Evolutionary conservation across 495 filamentous ascomycete species (phyloP), one percentile per base, ranked within the genome.

Genomic region (Hamigera avellanea): DNA sequence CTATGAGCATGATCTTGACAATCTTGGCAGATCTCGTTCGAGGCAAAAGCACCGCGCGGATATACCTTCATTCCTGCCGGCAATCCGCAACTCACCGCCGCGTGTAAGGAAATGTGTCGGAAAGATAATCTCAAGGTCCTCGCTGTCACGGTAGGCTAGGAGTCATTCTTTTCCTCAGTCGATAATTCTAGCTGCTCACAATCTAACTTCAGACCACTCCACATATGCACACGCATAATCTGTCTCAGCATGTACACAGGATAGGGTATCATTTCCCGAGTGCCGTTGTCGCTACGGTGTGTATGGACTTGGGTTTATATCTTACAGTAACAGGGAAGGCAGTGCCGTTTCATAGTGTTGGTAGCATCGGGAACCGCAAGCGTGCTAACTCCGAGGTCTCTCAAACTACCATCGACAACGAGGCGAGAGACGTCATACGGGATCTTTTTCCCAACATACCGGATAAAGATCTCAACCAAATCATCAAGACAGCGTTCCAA

Each of bases 361-460:
- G 45, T 9, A 34, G 26, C 25, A 26, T 33, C 7, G 34, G 40
- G 16, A 33, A 33, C 16, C 40, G 15, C 14, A 41, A 42, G 30
- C 45, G 37, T 14, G 44, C 40, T 42, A 49, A 53, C 17, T 49
- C 56, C 7, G 57, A 64, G 12, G 44, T 43, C 15, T 58, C 57
- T 39, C 83, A 83, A 50, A 65, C 66, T 13, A 76, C 76, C 26
- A 78, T 86, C 41, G 77, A 83, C 45, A 71, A 67, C 19, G 78
- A 87, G 52, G 81, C 84, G 39, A 67, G 79, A 52, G 74, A 72
- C 15, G 78, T 81, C 0, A 73, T 95, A 19, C 70, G 66, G 39
- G 87, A 95, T 46, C 61, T 93, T 8, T 94, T 93, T 50, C 87
- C 87, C 1, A 78, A 83, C 35, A 89, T 95, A 41, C 87, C 87